Evolutionary conservation across 2,329 filamentous ascomycete species (phyloP).

Genomic region (Aulographum hederae): DNA sequence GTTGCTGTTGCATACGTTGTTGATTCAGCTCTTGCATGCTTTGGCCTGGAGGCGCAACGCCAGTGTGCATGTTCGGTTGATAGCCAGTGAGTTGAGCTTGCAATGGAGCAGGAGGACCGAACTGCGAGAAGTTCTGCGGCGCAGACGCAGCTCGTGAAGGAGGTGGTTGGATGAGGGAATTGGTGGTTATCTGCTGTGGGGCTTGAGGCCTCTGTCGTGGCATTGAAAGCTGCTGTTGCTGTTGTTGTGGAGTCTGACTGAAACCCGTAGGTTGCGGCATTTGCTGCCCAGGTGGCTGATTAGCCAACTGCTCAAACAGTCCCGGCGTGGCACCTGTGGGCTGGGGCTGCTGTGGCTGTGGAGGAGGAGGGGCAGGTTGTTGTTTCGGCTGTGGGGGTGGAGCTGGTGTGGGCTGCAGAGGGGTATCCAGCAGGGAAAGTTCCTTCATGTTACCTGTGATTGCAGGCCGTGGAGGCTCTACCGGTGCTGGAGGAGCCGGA

Average conservation of each 20-base stretch:
- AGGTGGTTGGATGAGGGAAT: constrained; percentile 56
- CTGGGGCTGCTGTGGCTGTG: constrained; percentile 22
- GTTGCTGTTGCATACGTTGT: constrained; percentile 16
- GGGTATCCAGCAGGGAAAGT: constrained; percentile 42
- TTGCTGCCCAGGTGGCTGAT: constrained; percentile 15
- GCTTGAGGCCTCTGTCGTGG: constrained; percentile 52
- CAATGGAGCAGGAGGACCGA: constrained; percentile 50
- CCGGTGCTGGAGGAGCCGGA: constrained; percentile 14
- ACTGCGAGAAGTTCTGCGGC: constrained; percentile 58
- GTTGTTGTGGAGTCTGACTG: constrained; percentile 16
- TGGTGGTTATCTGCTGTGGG: constrained; percentile 40
- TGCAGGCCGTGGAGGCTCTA: constrained; percentile 27
- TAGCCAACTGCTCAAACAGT: constrained; percentile 10
- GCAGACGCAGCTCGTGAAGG: constrained; percentile 72
- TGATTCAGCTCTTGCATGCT: constrained; percentile 54
- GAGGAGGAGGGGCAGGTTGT: constrained; percentile 20
- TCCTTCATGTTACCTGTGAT: constrained; percentile 55
- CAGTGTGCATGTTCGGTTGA: constrained; percentile 30
- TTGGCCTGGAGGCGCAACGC: constrained; percentile 55
- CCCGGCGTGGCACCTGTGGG: constrained; percentile 10
- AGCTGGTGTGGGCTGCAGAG: constrained; percentile 35
- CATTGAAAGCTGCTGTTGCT: constrained; percentile 11
- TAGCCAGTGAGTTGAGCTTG: constrained; percentile 74
- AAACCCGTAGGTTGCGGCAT: constrained; percentile 18
- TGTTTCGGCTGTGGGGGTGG: constrained; percentile 26